Base-by-base conservation (phyloP, 345 rosid species). In the Brassica napus region DNA sequence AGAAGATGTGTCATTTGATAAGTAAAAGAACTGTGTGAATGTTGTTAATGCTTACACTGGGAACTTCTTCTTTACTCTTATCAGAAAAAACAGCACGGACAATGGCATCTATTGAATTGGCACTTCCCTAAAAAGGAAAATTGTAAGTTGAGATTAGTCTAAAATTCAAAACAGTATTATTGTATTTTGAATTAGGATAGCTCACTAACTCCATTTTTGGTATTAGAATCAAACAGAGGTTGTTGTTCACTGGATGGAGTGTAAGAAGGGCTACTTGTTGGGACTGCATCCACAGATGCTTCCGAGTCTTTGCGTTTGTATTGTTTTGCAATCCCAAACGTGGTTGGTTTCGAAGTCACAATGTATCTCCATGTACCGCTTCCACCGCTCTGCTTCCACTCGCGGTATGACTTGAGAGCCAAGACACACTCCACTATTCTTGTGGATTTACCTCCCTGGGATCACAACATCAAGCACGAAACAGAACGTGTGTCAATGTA, bases 371-470 rank as follows among this genome's bases (percentile, higher is more conserved):
- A 92, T 8, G 85, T 65, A 61, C 98, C 94, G 44, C 68, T 81
- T 68, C 92, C 97, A 72, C 95, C 98, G 23, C 79, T 82, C 71
- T 86, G 89, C 71, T 90, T 94, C 97, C 98, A 92, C 64, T 91
- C 98, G 11, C 85, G 68, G 67, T 92, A 94, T 63, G 95, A 87
- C 85, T 94, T 92, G 47, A 92, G 89, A 8, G 95, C 98, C 82
- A 94, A 87, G 68, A 91, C 91, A 86, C 89, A 86, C 62, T 89
- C 87, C 74, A 91, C 95, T 75, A 92, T 80, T 86, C 97, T 90
- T 32, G 87, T 66, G 23, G 97, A 86, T 80, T 92, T 88, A 68
- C 97, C 97, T 75, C 93, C 89, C 97, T 92, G 82, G n/a, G 47
- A 81, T 59, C 57, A 79, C 37, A 55, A 23, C 24, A 23, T 61